Percentiles rank a stretch among this genome's conserved stretches.
phyloP scores from a whole-genome alignment of 164 flowering plant genomes.

The Aristolochia fimbriata region DNA sequence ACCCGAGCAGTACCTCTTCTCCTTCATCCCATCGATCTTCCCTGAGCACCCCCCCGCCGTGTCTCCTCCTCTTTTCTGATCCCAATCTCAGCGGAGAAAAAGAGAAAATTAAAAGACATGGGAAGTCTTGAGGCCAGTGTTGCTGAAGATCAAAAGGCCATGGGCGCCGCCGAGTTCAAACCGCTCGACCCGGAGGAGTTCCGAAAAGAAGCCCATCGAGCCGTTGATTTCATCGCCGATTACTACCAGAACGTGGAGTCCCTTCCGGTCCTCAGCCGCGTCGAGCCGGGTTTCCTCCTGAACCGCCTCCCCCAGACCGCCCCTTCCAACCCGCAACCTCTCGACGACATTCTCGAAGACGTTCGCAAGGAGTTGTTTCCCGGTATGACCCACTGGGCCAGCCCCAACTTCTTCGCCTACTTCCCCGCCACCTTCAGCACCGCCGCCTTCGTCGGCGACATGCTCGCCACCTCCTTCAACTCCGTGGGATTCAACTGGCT shows the following conservation, averaged over 20 bases:
- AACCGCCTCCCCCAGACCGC: slow-evolving; percentile 21
- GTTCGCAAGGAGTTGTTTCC: slow-evolving; percentile 29
- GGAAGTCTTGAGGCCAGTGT: slow-evolving; percentile 23
- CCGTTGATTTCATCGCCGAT: slow-evolving; percentile 50
- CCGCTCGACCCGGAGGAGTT: slow-evolving; percentile 46
- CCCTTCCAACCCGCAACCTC: slow-evolving; percentile 29
- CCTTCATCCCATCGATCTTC: background rate
- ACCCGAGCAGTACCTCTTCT: background rate
- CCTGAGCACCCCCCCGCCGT: background rate
- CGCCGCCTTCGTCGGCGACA: slow-evolving; percentile 45
- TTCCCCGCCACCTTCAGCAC: slow-evolving; percentile 50
- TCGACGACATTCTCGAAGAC: slow-evolving; percentile 32
- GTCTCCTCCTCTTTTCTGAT: background rate
- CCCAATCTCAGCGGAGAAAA: too few species aligned
- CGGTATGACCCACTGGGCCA: slow-evolving; percentile 54
- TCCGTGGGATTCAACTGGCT: slow-evolving; percentile 57
- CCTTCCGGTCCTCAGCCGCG: slow-evolving; percentile 42
- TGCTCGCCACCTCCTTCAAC: slow-evolving; percentile 47
- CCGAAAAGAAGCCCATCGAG: slow-evolving; percentile 32
- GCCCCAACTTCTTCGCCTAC: slow-evolving; percentile 59
- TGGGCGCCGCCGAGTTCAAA: slow-evolving; percentile 13
- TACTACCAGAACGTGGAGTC: slow-evolving; percentile 40
- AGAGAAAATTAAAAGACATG: too few species aligned
- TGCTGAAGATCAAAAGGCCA: background rate
- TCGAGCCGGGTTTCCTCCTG: slow-evolving; percentile 36